phyloP scores from a whole-genome alignment of 176 grass and related monocot genomes.

The Sorghum bicolor region DNA sequence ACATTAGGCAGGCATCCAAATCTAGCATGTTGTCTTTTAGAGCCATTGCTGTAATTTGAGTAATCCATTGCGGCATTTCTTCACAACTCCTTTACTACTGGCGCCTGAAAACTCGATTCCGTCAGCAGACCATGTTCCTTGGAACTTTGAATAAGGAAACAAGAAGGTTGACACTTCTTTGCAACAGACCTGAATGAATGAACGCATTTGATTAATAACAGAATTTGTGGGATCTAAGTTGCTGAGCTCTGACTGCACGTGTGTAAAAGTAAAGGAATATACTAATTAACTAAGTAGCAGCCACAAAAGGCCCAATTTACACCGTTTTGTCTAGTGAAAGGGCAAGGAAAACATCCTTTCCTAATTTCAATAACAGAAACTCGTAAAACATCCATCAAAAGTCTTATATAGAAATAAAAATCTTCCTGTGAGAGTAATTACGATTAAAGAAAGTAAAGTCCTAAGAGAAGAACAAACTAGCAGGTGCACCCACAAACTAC shows the following conservation, averaged over 20 bases:
- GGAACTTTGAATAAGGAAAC: too few relatives aligned
- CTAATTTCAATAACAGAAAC: background rate
- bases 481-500: background rate
- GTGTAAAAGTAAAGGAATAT: background rate
- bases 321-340: background rate
- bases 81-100: background rate
- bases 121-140: too few relatives aligned
- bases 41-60: background rate
- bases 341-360: background rate
- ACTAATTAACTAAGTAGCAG: conserved; percentile 2
- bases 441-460: background rate
- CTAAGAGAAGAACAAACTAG: background rate
- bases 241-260: too few relatives aligned
- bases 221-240: too few relatives aligned
- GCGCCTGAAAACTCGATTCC: background rate
- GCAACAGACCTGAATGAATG: too few relatives aligned
- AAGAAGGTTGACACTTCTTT: too few relatives aligned
- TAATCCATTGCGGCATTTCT: background rate
- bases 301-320: background rate
- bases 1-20: too few relatives aligned
- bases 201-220: too few relatives aligned
- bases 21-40: background rate
- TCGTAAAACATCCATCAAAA: background rate
- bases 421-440: background rate
- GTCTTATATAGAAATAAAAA: background rate